Conservation (phyloP, 116 monocot species). For the Trichopus zeylanicus region DNA sequence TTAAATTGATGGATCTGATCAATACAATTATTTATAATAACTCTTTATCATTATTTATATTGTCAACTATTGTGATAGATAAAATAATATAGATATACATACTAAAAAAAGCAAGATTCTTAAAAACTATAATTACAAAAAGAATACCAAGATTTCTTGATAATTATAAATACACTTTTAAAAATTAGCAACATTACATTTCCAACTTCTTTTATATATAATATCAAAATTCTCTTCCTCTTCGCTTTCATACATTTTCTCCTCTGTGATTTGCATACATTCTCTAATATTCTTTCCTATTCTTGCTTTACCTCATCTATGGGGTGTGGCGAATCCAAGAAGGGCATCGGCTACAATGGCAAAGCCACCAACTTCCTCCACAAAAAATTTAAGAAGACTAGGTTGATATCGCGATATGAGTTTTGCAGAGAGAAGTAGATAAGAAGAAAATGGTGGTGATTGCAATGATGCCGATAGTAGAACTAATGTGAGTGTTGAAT, state of each 20-base stretch:
- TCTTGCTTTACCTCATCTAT: background rate
- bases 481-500: background rate
- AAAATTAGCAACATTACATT: background rate
- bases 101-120: too few species aligned
- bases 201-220: background rate
- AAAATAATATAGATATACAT: background rate
- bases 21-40: too few species aligned
- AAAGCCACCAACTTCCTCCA: background rate
- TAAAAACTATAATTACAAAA: too few species aligned
- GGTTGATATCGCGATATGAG: background rate
- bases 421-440: background rate
- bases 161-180: too few species aligned
- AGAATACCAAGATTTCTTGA: too few species aligned
- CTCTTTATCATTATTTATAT: too few species aligned
- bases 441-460: background rate
- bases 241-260: background rate
- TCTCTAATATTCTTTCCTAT: background rate
- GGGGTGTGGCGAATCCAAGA: slow-evolving; percentile 1
- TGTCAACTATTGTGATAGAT: too few species aligned
- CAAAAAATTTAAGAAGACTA: background rate
- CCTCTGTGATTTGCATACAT: background rate
- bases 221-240: background rate
- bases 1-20: too few species aligned
- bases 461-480: background rate
- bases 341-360: background rate